Evolutionary conservation across 306 rosid genomes (phyloP).

Genomic region (Cicer chorassanicum): DNA sequence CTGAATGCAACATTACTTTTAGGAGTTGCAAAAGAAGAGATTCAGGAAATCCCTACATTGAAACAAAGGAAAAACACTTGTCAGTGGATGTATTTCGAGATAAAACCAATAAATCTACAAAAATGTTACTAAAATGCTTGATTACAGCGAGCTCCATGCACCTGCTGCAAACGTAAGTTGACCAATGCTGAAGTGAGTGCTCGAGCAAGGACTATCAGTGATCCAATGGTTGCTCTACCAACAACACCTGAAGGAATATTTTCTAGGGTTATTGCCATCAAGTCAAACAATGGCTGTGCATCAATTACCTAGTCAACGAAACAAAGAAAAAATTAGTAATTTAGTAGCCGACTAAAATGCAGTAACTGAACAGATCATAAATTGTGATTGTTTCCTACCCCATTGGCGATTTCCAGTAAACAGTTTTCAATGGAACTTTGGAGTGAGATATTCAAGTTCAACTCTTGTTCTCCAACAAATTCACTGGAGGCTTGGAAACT

Average conservation of each 20-base stretch:
- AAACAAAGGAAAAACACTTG: slow-evolving; percentile 21
- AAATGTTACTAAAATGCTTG: not conserved
- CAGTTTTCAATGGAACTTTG: slow-evolving; percentile 89
- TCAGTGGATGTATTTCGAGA: slow-evolving; percentile 23
- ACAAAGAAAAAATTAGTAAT: slow-evolving; percentile 30
- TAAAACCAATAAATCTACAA: not conserved
- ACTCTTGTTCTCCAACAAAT: slow-evolving; percentile 77
- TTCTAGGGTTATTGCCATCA: slow-evolving; percentile 89
- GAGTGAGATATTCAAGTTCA: slow-evolving; percentile 69
- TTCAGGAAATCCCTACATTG: slow-evolving; percentile 84
- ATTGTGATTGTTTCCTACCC: slow-evolving; percentile 53
- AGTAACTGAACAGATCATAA: slow-evolving; percentile 4
- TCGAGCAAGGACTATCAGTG: slow-evolving; percentile 77
- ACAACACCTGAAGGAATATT: slow-evolving; percentile 73
- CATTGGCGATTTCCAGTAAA: slow-evolving; percentile 80
- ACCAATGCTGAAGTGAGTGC: slow-evolving; percentile 63
- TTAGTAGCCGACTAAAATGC: slow-evolving; percentile 35
- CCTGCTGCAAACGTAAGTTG: slow-evolving; percentile 71
- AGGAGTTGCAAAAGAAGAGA: slow-evolving; percentile 84
- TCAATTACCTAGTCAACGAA: slow-evolving; percentile 66
- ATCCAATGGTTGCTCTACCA: slow-evolving; percentile 82
- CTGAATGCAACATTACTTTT: slow-evolving; percentile 87
- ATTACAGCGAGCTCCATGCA: slow-evolving; percentile 40
- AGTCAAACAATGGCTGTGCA: slow-evolving; percentile 74
- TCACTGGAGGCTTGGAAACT: slow-evolving; percentile 71